A percentile compares a stretch with the other conserved stretches of the same genome.
phyloP scores from a whole-genome alignment of 148 eudicot species.

The Cornus florida region DNA sequence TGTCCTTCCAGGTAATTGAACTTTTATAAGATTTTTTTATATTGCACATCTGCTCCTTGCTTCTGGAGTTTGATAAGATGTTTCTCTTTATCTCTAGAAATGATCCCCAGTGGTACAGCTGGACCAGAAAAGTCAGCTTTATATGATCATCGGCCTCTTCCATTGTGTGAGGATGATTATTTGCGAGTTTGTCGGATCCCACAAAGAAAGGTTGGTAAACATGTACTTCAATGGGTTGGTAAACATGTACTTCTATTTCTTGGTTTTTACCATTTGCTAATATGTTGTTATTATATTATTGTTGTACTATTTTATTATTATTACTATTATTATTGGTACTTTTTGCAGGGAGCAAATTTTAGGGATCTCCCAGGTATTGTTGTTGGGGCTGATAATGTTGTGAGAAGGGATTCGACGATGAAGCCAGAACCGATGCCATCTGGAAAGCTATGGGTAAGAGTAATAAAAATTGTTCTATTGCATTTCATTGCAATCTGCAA shows the following conservation, averaged over 20 bases:
- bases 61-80: background rate
- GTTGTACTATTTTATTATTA: too few species aligned
- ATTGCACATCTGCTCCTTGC: background rate
- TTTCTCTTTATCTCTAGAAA: slow-evolving; percentile 27
- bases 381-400: slow-evolving; percentile 45
- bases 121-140: slow-evolving; percentile 24
- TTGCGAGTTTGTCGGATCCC: slow-evolving; percentile 50
- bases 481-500: background rate
- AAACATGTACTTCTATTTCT: background rate
- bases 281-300: too few species aligned
- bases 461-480: background rate
- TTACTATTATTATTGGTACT: too few species aligned
- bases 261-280: background rate
- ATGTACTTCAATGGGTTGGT: slow-evolving; percentile 21
- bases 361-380: slow-evolving; percentile 57
- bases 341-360: slow-evolving; percentile 59
- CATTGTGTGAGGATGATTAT: slow-evolving; percentile 46
- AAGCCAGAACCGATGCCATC: slow-evolving; percentile 44
- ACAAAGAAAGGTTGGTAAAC: slow-evolving; percentile 36
- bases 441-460: slow-evolving; percentile 50
- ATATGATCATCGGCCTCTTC: slow-evolving; percentile 48
- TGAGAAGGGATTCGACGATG: slow-evolving; percentile 33
- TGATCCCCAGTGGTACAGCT: slow-evolving; percentile 21
- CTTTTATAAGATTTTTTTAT: too few species aligned
- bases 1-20: background rate